Percentiles rank a stretch among this genome's conserved stretches.
These are phyloP conservation scores for Lumnitzera littorea DNA, from an alignment of 345 rosid species.

Conservation along the genomic window DNA sequence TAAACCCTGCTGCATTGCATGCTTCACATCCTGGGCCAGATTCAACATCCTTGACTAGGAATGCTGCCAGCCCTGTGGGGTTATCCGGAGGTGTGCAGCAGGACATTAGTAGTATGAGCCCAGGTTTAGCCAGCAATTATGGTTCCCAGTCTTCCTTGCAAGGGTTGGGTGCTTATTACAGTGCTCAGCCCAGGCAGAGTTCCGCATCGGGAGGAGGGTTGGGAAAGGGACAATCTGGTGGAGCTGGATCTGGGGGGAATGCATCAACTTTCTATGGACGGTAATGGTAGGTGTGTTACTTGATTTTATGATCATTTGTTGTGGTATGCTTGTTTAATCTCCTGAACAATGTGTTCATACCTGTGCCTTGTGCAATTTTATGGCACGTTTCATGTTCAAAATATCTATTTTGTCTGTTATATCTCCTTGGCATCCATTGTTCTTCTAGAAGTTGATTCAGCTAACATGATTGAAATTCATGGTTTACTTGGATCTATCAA, in stretches of 20 bases:
- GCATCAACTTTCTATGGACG: no score
- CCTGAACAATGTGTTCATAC: no score
- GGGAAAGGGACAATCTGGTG: constrained; percentile 10
- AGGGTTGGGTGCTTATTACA: constrained; percentile 16
- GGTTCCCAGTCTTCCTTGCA: constrained; percentile 18
- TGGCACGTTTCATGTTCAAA: no score
- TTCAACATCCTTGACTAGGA: background rate
- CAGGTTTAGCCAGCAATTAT: constrained; percentile 15
- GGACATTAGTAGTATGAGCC: constrained; percentile 11
- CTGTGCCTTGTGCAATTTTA: no score
- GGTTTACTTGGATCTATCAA: no score
- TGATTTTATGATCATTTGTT: no score
- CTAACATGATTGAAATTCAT: no score
- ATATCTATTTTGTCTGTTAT: no score
- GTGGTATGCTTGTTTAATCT: no score
- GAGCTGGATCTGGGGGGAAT: constrained; percentile 4
- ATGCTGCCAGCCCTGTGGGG: background rate
- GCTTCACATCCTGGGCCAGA: background rate
- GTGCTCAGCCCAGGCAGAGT: constrained; percentile 20
- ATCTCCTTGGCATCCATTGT: no score
- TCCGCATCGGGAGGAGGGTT: constrained; percentile 16
- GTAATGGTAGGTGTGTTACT: background rate
- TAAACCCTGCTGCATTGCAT: no score
- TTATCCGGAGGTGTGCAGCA: constrained; percentile 1
- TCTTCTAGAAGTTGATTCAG: no score